Evolutionary conservation across 495 filamentous ascomycete species (phyloP).

Genomic region (Haplographium delicatum): DNA sequence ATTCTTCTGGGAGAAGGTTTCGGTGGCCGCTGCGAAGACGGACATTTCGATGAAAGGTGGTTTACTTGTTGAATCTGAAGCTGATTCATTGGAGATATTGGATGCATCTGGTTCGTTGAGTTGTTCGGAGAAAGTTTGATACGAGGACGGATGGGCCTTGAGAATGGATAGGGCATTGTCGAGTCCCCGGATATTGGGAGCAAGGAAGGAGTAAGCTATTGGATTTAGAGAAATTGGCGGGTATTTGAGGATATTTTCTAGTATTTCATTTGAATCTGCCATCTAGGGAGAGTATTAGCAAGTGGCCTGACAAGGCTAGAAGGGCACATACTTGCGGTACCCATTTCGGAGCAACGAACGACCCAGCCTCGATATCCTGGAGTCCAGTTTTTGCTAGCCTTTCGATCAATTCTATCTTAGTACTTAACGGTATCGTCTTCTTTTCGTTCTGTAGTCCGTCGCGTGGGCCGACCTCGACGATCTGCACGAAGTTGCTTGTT

Average conservation of each 20-base stretch:
- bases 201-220: constrained; percentile 88
- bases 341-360: constrained; percentile 96
- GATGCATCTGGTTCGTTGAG: constrained; percentile 8
- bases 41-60: constrained; percentile 69
- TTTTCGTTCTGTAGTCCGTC: constrained; percentile 98
- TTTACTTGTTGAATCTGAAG: constrained; percentile 21
- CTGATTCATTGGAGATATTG: constrained; percentile 6
- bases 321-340: constrained; percentile 71
- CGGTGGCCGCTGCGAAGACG: constrained; percentile 88
- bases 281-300: constrained; percentile 51
- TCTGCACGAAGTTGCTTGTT: constrained; percentile 37
- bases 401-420: constrained; percentile 80
- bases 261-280: constrained; percentile 82
- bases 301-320: background rate
- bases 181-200: constrained; percentile 82
- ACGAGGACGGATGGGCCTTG: constrained; percentile 32
- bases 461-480: constrained; percentile 90
- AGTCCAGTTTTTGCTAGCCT: constrained; percentile 80
- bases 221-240: constrained; percentile 53
- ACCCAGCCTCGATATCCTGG: constrained; percentile 85
- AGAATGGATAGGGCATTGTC: constrained; percentile 44
- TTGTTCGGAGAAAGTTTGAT: constrained; percentile 25
- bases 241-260: constrained; percentile 60
- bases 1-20: constrained; percentile 85
- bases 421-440: constrained; percentile 67